phyloP scores from a whole-genome alignment of 1,139 yeast genomes.

The Arxiozyma bovina region DNA sequence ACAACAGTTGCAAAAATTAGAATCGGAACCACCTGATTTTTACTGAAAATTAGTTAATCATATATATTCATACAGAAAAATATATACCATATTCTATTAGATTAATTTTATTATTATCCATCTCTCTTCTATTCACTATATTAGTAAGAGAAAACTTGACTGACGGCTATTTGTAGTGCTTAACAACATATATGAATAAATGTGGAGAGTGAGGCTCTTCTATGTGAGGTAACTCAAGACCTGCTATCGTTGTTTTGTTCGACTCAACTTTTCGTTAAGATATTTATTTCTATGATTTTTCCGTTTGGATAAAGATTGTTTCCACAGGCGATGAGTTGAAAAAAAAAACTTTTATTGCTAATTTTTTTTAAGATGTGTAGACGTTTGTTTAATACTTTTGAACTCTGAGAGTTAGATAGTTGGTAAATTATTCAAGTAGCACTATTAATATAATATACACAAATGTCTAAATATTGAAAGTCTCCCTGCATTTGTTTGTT shows the following conservation, averaged over 20 bases:
- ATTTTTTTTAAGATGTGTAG: no score
- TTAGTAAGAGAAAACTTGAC: no score
- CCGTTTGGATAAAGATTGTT: not conserved
- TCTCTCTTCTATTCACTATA: not conserved
- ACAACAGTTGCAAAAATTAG: conserved; percentile 27
- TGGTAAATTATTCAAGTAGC: not conserved
- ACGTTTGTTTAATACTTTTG: not conserved
- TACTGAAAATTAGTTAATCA: not conserved
- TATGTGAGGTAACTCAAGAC: not conserved
- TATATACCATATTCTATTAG: not conserved
- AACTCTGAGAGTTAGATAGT: not conserved
- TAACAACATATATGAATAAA: not conserved
- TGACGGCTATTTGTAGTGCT: not conserved
- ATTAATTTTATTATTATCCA: no score
- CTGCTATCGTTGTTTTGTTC: not conserved
- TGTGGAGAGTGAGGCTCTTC: not conserved
- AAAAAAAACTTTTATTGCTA: no score
- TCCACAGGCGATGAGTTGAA: not conserved
- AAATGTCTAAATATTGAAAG: not conserved
- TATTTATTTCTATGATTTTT: no score
- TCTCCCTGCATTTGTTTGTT: not conserved
- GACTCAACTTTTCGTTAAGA: no score
- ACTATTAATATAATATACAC: no score
- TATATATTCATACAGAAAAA: no score
- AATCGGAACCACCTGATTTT: conserved; percentile 32